These are phyloP conservation scores for Nicotiana rustica DNA, from an alignment of 305 asterid species.

Conservation along the genomic window DNA sequence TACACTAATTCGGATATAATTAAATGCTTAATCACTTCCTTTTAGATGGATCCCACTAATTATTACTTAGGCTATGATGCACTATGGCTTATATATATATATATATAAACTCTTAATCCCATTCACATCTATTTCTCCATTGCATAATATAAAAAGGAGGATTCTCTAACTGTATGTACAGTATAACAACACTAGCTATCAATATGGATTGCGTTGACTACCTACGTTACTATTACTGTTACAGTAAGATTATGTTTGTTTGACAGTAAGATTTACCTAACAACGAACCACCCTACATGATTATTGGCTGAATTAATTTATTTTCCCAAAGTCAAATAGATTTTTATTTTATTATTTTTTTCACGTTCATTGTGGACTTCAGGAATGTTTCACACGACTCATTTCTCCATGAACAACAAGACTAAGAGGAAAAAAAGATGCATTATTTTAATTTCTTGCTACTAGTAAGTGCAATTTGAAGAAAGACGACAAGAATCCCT, in stretches of 20 bases:
- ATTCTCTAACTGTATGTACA: neutral
- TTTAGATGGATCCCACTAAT: slow-evolving; percentile 20
- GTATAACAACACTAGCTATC: too few relatives aligned
- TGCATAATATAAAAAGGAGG: too few relatives aligned
- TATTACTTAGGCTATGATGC: neutral
- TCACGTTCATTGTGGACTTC: neutral
- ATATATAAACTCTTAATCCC: neutral
- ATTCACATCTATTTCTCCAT: too few relatives aligned
- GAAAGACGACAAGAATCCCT: slow-evolving; percentile 22
- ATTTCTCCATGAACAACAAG: neutral
- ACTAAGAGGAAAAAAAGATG: neutral
- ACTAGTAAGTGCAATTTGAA: neutral
- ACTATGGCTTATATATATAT: neutral
- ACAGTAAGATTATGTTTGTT: neutral
- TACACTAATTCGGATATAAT: neutral
- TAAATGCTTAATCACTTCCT: neutral
- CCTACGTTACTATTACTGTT: neutral
- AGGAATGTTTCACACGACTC: neutral
- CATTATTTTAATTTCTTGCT: neutral
- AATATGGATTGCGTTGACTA: neutral
- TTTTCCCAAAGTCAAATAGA: neutral
- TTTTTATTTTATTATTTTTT: neutral
- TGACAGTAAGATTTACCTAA: neutral
- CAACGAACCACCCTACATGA: neutral
- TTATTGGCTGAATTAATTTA: neutral